Evolutionary conservation across 805 yeast genomes (phyloP).

Genomic region (Limtongia smithiae): DNA sequence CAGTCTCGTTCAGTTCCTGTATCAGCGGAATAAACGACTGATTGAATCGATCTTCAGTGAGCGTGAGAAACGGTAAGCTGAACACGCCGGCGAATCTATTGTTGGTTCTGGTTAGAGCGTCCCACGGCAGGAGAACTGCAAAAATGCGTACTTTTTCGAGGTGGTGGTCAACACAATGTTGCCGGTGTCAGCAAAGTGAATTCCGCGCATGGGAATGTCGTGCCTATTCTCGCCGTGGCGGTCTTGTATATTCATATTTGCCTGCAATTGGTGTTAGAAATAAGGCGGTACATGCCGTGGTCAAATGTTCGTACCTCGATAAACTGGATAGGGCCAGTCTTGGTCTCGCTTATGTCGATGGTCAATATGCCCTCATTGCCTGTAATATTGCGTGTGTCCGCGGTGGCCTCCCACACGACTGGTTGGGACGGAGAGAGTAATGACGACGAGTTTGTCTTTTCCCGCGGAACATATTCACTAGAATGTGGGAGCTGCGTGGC

Average conservation of each 20-base stretch:
- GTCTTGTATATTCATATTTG: slow-evolving; percentile 24
- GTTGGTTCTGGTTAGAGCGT: not conserved
- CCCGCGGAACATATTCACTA: not conserved
- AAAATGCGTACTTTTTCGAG: slow-evolving; percentile 35
- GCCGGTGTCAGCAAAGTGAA: slow-evolving; percentile 39
- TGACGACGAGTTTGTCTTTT: not conserved
- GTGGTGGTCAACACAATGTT: slow-evolving; percentile 33
- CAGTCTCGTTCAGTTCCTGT: slow-evolving; percentile 45
- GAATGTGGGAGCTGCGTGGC: slow-evolving; percentile 24
- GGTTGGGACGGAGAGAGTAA: too few species aligned
- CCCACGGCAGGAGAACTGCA: not conserved
- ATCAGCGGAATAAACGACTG: slow-evolving; percentile 58
- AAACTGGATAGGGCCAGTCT: slow-evolving; percentile 23
- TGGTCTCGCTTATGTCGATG: slow-evolving; percentile 19
- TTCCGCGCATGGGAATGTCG: slow-evolving; percentile 35
- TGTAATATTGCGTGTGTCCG: slow-evolving; percentile 33
- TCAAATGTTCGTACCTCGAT: slow-evolving; percentile 15
- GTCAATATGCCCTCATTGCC: slow-evolving; percentile 19
- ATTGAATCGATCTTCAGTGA: slow-evolving; percentile 65
- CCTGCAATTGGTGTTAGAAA: slow-evolving; percentile 4
- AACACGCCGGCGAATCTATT: slow-evolving; percentile 31
- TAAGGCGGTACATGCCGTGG: not conserved
- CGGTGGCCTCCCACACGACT: slow-evolving; percentile 20
- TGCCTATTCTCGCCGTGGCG: slow-evolving; percentile 28
- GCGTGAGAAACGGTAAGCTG: slow-evolving; percentile 42